phyloP scores from a whole-genome alignment of 148 eudicot species.

The Vaccinium vitisidaea region DNA sequence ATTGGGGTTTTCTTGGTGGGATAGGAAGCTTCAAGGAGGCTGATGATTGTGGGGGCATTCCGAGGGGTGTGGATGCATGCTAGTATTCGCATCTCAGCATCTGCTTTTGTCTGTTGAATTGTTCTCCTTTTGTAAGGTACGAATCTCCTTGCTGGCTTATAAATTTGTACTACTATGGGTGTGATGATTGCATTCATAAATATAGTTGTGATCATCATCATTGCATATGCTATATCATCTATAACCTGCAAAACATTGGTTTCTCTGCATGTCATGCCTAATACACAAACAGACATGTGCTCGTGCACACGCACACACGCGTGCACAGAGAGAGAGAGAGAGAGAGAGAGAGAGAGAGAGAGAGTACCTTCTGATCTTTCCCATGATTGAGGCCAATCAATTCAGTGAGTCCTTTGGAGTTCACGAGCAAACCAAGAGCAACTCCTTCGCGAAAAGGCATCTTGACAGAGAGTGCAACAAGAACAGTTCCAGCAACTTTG shows the following conservation, averaged over 20 bases:
- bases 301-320: background rate
- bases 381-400: conserved; percentile 17
- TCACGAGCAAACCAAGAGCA: conserved; percentile 21
- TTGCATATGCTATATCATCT: conserved; percentile 13
- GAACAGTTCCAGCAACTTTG: conserved; percentile 20
- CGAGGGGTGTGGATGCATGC: conserved; percentile 65
- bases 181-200: background rate
- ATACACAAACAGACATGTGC: background rate
- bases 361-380: conserved; percentile 24
- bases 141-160: conserved; percentile 16
- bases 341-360: background rate
- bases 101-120: conserved; percentile 13
- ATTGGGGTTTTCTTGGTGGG: conserved; percentile 60
- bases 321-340: background rate
- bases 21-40: conserved; percentile 63
- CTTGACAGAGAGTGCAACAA: background rate
- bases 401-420: conserved; percentile 16
- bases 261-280: background rate
- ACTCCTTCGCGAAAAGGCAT: conserved; percentile 21
- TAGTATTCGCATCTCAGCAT: conserved; percentile 39
- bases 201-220: conserved; percentile 1
- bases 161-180: background rate
- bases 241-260: background rate
- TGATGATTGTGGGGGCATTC: conserved; percentile 71
- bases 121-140: conserved; percentile 22